phyloP scores from a whole-genome alignment of 2,329 filamentous ascomycete species.

The Hortaea werneckii region DNA sequence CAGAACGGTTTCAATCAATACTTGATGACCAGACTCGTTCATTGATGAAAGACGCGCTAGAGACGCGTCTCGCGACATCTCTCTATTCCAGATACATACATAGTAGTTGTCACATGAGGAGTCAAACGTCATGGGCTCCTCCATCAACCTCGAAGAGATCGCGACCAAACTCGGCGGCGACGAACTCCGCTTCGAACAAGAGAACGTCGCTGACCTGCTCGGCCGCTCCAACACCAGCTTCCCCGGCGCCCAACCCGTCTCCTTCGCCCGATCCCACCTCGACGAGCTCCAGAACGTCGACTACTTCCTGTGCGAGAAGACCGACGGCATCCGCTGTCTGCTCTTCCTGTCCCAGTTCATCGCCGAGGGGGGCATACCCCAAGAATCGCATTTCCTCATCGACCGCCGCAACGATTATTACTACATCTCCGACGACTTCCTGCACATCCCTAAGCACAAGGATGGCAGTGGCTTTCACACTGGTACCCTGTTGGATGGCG shows the following conservation, averaged over 20 bases:
- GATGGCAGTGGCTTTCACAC: slow-evolving; percentile 57
- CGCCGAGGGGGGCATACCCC: slow-evolving; percentile 20
- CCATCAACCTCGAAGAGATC: slow-evolving; percentile 18
- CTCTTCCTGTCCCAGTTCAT: slow-evolving; percentile 67
- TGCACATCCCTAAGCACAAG: slow-evolving; percentile 63
- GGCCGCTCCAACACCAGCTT: slow-evolving; percentile 59
- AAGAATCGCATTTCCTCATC: slow-evolving; percentile 79
- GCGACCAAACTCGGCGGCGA: slow-evolving; percentile 12
- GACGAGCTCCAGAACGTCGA: slow-evolving; percentile 72
- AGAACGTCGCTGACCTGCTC: slow-evolving; percentile 46
- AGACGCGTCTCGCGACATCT: too few species aligned
- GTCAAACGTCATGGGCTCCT: slow-evolving; percentile 12
- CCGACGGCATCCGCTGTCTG: slow-evolving; percentile 90
- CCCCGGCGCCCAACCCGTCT: slow-evolving; percentile 88
- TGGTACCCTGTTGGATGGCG: slow-evolving; percentile 79
- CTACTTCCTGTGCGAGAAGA: slow-evolving; percentile 98
- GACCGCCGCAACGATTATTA: slow-evolving; percentile 98
- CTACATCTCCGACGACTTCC: slow-evolving; percentile 56
- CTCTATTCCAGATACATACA: too few species aligned
- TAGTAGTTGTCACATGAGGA: too few species aligned
- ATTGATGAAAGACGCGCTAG: too few species aligned
- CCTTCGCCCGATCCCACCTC: slow-evolving; percentile 73
- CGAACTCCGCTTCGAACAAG: slow-evolving; percentile 17
- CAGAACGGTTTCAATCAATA: too few species aligned
- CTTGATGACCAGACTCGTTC: too few species aligned